Base-by-base conservation (phyloP, 1,284 basidiomycete genomes). In the Ganoderma meredithae region DNA sequence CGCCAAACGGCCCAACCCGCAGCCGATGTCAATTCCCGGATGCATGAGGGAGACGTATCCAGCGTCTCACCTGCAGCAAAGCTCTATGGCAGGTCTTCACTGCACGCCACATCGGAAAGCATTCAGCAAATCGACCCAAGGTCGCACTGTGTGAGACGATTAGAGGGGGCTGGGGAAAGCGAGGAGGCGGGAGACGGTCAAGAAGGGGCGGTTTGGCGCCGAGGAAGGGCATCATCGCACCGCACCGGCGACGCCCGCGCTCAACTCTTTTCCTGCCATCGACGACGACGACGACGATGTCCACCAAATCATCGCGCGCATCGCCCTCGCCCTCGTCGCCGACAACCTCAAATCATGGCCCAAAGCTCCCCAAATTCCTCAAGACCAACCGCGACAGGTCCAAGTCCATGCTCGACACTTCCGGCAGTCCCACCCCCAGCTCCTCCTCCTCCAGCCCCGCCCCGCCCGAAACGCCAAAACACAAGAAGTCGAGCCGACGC, bases 331-430 rank as follows among this genome's bases (percentile, higher is more conserved):
- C 79, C 56, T 76, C 79, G 68, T 77, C 79, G 69, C 78, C 79
- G 70, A 76, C 78, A 59, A 73, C 76, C 43, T 72, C 78, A 13
- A 70, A 74, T 52, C 76, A 77, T 69, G 65, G 76, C 62, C 86
- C 87, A 40, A 91, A 90, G 77, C 80, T 92, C 22, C 83, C 89
- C 75, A 90, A 86, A 75, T 90, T 92, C 75, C 82, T 92, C 13
- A 91, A 90, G 74, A 82, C 84, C 75, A 81, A 77, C 60, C 83
- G 89, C 64, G 89, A 90, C 80, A 81, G 89, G 69, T 85, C 86
- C 49, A 88, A 84, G 80, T 88, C 88, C 39, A 79, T 86, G 71
- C 82, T 83, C 68, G 87, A 89, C 71, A 74, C 82, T 62, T 71
- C 71, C 31, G 76, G 76, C 71, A 81, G 80, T 68, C 82, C 79